Percentiles rank a stretch among this genome's conserved stretches.
phyloP scores from a whole-genome alignment of 1,284 basidiomycete genomes.

The Puccinia triticina region DNA sequence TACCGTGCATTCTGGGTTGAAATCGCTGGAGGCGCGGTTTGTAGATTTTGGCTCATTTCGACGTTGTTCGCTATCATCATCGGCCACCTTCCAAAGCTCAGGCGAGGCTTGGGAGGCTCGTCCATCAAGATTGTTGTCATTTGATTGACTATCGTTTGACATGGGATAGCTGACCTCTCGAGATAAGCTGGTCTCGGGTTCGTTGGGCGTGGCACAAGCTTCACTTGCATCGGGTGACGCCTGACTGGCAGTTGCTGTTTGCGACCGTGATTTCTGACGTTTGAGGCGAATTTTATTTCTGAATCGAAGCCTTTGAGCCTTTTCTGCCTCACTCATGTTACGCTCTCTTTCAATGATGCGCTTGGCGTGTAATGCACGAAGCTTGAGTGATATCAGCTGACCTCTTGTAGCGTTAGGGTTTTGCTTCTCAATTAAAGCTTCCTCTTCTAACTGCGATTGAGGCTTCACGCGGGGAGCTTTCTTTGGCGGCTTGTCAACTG shows the following conservation, averaged over 20 bases:
- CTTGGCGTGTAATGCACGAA: conserved; percentile 43
- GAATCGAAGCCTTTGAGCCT: conserved; percentile 20
- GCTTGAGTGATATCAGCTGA: conserved; percentile 36
- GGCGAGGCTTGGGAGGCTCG: not conserved
- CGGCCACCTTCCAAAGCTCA: not conserved
- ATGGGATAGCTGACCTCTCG: not conserved
- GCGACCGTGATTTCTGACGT: conserved; percentile 23
- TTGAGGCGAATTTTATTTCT: conserved; percentile 32
- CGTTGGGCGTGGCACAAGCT: not conserved
- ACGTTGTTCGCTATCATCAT: not conserved
- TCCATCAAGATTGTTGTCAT: conserved; percentile 1
- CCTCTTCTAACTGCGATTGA: conserved; percentile 37
- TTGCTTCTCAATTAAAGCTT: conserved; percentile 43
- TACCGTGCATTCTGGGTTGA: not conserved
- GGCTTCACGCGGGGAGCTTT: conserved; percentile 31
- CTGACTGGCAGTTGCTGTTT: not conserved
- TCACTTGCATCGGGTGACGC: not conserved
- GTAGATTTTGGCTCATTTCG: not conserved
- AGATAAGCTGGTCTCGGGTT: not conserved
- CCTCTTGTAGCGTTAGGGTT: conserved; percentile 39
- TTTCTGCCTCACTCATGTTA: conserved; percentile 38
- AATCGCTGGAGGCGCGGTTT: not conserved
- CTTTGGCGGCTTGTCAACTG: not conserved
- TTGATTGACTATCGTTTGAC: conserved; percentile 5
- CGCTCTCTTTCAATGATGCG: conserved; percentile 31